These are phyloP conservation scores for Agaricus blazei DNA, from an alignment of 768 basidiomycete genomes.

Conservation along the genomic window DNA sequence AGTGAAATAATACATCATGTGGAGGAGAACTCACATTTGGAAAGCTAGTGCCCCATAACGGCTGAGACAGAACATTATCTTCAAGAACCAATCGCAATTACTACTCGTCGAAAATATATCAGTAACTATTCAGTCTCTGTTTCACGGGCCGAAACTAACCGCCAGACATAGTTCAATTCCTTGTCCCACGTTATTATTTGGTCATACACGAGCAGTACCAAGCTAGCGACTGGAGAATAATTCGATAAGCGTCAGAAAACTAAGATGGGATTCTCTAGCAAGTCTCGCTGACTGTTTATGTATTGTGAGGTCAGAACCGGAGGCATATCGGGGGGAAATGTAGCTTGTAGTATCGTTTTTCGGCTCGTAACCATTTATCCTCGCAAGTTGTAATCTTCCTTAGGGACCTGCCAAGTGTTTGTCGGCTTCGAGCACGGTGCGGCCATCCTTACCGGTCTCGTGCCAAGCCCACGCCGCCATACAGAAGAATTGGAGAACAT, in stretches of 20 bases:
- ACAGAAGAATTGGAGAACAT: too few relatives aligned
- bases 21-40: background rate
- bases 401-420: too few relatives aligned
- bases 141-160: background rate
- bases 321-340: background rate
- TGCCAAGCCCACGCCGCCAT: too few relatives aligned
- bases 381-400: too few relatives aligned
- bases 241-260: background rate
- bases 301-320: background rate
- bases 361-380: too few relatives aligned
- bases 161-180: slow-evolving; percentile 1
- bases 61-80: background rate
- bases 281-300: background rate
- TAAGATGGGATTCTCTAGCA: too few relatives aligned
- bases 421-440: too few relatives aligned
- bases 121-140: background rate
- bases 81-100: background rate
- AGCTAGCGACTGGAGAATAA: background rate
- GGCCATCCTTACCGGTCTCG: too few relatives aligned
- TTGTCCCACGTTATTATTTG: slow-evolving; percentile 3
- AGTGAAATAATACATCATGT: background rate
- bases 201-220: background rate
- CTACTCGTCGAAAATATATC: too few relatives aligned
- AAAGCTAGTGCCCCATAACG: background rate
- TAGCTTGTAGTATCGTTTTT: too few relatives aligned